These are phyloP conservation scores for Albugo candida DNA, from an alignment of 352 stramenopile species.

Conservation along the genomic window DNA sequence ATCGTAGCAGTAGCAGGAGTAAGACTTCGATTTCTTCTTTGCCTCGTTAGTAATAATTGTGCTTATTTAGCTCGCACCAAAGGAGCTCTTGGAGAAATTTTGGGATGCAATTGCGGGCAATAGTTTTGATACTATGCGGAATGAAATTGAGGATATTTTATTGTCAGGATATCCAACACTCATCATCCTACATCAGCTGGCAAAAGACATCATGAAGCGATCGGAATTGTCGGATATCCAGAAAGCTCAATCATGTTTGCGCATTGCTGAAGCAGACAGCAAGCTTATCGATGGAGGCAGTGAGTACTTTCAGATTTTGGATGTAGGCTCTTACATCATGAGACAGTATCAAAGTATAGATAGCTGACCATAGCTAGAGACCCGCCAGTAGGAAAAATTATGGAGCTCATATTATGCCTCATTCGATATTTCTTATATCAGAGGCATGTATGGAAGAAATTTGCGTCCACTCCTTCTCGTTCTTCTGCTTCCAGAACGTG, in stretches of 20 bases:
- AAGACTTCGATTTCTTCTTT: slow-evolving; percentile 2
- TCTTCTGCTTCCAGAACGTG: slow-evolving; percentile 64
- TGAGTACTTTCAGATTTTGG: slow-evolving; percentile 92
- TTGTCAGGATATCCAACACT: slow-evolving; percentile 85
- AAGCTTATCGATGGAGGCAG: slow-evolving; percentile 90
- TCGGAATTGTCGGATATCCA: slow-evolving; percentile 71
- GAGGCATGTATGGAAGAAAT: slow-evolving; percentile 58
- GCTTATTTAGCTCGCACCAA: slow-evolving; percentile 34
- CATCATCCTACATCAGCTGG: slow-evolving; percentile 80
- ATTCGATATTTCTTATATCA: slow-evolving; percentile 14
- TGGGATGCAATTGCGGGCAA: slow-evolving; percentile 59
- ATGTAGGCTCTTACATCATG: slow-evolving; percentile 81
- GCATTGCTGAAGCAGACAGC: slow-evolving; percentile 91
- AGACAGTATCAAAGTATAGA: slow-evolving; percentile 23
- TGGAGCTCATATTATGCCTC: not conserved
- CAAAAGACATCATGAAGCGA: slow-evolving; percentile 55
- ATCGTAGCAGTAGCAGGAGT: slow-evolving; percentile 68
- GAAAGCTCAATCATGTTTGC: slow-evolving; percentile 87
- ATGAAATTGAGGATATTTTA: slow-evolving; percentile 82
- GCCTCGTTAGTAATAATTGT: not conserved
- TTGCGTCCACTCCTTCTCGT: slow-evolving; percentile 37
- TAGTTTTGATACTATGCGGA: slow-evolving; percentile 81
- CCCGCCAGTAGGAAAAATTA: not conserved
- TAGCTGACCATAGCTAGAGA: not conserved
- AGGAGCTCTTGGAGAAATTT: slow-evolving; percentile 55